Base-by-base conservation (phyloP, 257 asterid species). In the Petrea volubilis region DNA sequence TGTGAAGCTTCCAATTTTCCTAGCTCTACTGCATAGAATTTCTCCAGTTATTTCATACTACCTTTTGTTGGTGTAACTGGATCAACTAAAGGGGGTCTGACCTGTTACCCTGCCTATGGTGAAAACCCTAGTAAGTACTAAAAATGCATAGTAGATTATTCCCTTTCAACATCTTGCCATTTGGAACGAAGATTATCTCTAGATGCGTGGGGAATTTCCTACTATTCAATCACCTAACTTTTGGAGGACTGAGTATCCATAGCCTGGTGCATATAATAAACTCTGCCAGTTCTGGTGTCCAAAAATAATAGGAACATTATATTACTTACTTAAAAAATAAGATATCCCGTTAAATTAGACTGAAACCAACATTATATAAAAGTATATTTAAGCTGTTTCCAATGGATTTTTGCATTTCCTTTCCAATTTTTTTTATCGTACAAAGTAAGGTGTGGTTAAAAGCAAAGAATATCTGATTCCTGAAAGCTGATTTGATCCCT, bases 401-500 rank as follows among this genome's bases (percentile, higher is more conserved):
- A 10, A 61, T 17, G 57, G 57, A 49, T 15, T 38, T 62, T 10
- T 24, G 49, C 57, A 10, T 4, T 2, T 29, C 58, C 46, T 57
- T 38, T 55, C 41, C 59, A 17, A 17, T 33, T 21, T 31, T 47
- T 27, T 55, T 63, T 40, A 38, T 51, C 27, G 2, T 38, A 52
- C 57, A 66, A 43, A 33, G 41, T 25, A 24, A 50, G 34, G 17
- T 50, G 40, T 18, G 52, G 7, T 70, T 64, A 38, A 60, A 53
- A 18, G 5, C 50, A n/a, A 17, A 44, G 49, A 31, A 44, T 62
- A 15, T 56, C 56, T 46, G 65, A 61, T 23, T 34, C 34, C 20
- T 43, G 31, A 38, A 64, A 73, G 51, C 53, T 62, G 50, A 58
- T 68, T 21, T 67, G 29, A 33, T 63, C 15, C 50, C 43, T 10